These are phyloP conservation scores for Epichloe gansuensis DNA, from an alignment of 2,329 filamentous ascomycete species.

Conservation along the genomic window DNA sequence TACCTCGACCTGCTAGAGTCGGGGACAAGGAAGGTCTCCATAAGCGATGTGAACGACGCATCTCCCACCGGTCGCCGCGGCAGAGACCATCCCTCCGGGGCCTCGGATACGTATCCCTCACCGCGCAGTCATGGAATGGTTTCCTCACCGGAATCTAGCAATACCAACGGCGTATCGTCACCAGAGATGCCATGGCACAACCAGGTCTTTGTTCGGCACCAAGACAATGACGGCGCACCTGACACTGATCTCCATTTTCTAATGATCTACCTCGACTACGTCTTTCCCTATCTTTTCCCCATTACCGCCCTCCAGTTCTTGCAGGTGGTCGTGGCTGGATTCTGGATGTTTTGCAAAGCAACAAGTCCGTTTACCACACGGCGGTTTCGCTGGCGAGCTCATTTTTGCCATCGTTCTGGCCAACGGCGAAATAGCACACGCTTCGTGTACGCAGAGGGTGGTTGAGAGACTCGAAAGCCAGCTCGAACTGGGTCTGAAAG, in stretches of 20 bases:
- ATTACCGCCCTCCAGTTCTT: conserved; percentile 44
- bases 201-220: conserved; percentile 14
- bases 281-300: conserved; percentile 51
- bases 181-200: conserved; percentile 22
- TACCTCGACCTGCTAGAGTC: conserved; percentile 31
- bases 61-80: conserved; percentile 2
- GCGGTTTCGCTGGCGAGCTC: conserved; percentile 44
- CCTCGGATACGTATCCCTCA: conserved; percentile 18
- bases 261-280: conserved; percentile 50
- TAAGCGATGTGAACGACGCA: conserved; percentile 10
- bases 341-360: conserved; percentile 42
- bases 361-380: conserved; percentile 45
- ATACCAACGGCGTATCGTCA: conserved; percentile 19
- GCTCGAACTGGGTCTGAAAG: conserved; percentile 30
- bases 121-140: conserved; percentile 12
- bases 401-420: conserved; percentile 38
- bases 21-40: conserved; percentile 17
- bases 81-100: conserved; percentile 9
- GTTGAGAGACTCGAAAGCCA: conserved; percentile 30
- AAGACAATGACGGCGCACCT: conserved; percentile 11
- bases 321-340: conserved; percentile 50
- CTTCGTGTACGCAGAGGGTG: conserved; percentile 23
- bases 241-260: conserved; percentile 29
- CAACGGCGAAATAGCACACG: conserved; percentile 19
- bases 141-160: conserved; percentile 19